Conservation (phyloP, 169 alveolate genomes). For the Hepatocystis sp. region DNA sequence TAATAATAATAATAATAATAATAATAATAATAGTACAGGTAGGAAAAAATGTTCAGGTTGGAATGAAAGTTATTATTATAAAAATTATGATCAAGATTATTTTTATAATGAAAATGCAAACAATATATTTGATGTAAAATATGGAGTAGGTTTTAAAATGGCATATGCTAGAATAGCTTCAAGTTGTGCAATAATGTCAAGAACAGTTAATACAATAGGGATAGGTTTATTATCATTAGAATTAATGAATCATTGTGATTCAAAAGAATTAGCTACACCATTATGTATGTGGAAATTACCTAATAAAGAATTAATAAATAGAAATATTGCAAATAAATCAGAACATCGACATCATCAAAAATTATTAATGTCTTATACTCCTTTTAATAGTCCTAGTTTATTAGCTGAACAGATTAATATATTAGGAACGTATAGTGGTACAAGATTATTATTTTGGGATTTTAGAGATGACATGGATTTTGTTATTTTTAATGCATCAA, state of each 20-base stretch:
- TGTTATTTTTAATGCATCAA: conserved; percentile 78
- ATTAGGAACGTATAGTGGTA: conserved; percentile 89
- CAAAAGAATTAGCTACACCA: conserved; percentile 85
- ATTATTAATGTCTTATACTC: conserved; percentile 90
- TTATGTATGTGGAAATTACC: conserved; percentile 93
- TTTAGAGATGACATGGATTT: conserved; percentile 89
- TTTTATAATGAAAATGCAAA: conserved; percentile 71
- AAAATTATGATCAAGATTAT: conserved; percentile 46
- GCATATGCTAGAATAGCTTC: conserved; percentile 90
- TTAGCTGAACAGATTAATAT: conserved; percentile 91
- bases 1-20: conserved; percentile 11
- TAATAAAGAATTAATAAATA: conserved; percentile 89
- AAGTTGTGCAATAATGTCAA: conserved; percentile 91
- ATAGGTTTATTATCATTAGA: conserved; percentile 90
- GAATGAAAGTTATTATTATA: conserved; percentile 18
- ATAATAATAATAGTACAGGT: conserved; percentile 13
- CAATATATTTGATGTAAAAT: conserved; percentile 59
- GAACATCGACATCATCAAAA: conserved; percentile 92
- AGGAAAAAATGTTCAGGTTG: neutral
- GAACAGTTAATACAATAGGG: conserved; percentile 89
- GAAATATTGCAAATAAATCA: conserved; percentile 87
- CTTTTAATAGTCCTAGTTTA: conserved; percentile 90
- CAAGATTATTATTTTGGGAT: conserved; percentile 90
- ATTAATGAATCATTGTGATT: conserved; percentile 86
- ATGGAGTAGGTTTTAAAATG: conserved; percentile 92